Conservation (phyloP, 306 rosid genomes). For the Urtica urens region DNA sequence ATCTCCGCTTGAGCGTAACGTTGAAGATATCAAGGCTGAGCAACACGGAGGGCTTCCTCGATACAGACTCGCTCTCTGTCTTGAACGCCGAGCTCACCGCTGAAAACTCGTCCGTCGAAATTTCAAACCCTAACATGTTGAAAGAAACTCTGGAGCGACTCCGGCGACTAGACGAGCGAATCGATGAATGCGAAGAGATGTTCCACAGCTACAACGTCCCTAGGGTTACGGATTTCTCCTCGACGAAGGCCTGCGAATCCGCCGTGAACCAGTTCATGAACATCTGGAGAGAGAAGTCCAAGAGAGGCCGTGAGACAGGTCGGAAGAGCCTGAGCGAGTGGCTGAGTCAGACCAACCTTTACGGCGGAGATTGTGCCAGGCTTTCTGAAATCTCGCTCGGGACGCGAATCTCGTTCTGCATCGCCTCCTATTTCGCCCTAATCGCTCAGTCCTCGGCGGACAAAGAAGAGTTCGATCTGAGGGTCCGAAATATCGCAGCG, state of each 20-base stretch:
- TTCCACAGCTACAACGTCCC: neutral
- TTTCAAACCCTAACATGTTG: no score
- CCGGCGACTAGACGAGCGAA: no score
- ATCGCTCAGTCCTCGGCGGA: neutral
- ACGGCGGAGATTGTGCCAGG: no score
- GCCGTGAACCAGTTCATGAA: no score
- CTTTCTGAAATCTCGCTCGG: neutral
- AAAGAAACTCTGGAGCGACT: no score
- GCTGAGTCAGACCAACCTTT: neutral
- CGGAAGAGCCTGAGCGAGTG: neutral
- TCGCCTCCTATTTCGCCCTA: neutral
- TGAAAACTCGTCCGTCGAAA: no score
- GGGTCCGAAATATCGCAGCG: neutral
- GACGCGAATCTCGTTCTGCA: neutral
- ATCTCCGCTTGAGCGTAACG: no score
- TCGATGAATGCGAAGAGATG: neutral
- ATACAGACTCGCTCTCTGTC: no score
- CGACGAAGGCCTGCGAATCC: no score
- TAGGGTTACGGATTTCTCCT: neutral
- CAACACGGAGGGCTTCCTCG: no score
- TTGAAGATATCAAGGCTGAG: no score
- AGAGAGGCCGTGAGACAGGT: neutral
- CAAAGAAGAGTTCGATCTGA: neutral
- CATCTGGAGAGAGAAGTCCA: neutral
- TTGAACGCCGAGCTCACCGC: no score